These are phyloP conservation scores for Fusarium albosuccineum DNA, from an alignment of 2,329 filamentous ascomycete species.

Conservation along the genomic window DNA sequence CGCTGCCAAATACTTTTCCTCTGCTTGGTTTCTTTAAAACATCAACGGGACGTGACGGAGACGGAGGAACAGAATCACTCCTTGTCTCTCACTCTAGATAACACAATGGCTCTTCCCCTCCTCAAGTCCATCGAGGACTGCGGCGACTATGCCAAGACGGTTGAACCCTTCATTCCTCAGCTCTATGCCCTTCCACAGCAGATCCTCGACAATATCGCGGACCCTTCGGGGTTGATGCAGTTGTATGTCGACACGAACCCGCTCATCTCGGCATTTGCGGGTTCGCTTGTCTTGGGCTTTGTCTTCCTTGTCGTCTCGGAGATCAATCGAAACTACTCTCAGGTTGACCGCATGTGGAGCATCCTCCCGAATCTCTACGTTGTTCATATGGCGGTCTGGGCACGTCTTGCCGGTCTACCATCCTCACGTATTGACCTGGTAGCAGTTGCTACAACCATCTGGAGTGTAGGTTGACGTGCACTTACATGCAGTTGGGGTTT, in stretches of 20 bases:
- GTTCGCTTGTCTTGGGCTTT: conserved; percentile 77
- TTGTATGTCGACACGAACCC: conserved; percentile 91
- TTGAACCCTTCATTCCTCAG: conserved; percentile 80
- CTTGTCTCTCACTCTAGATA: conserved; percentile 33
- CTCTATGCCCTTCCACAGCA: conserved; percentile 77
- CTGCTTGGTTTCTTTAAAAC: conserved; percentile 27
- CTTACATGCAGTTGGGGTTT: conserved; percentile 5
- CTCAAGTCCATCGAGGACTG: conserved; percentile 79
- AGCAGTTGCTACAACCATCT: conserved; percentile 77
- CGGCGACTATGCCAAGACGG: conserved; percentile 79
- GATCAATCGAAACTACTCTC: conserved; percentile 94
- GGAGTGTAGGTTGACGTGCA: conserved; percentile 75
- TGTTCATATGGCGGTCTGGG: conserved; percentile 86
- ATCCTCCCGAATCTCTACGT: conserved; percentile 90
- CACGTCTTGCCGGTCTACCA: conserved; percentile 78
- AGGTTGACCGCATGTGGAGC: conserved; percentile 94
- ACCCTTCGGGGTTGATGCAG: conserved; percentile 72
- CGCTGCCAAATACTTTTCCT: conserved; percentile 18
- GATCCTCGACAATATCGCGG: conserved; percentile 70
- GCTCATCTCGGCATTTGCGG: conserved; percentile 78
- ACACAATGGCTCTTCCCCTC: conserved; percentile 76
- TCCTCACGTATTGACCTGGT: conserved; percentile 80
- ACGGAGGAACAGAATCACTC: neutral
- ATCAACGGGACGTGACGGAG: neutral
- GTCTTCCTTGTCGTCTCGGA: conserved; percentile 84